Base-by-base conservation (phyloP, 78 protist genomes). In the Dictyostelium intermedium region DNA sequence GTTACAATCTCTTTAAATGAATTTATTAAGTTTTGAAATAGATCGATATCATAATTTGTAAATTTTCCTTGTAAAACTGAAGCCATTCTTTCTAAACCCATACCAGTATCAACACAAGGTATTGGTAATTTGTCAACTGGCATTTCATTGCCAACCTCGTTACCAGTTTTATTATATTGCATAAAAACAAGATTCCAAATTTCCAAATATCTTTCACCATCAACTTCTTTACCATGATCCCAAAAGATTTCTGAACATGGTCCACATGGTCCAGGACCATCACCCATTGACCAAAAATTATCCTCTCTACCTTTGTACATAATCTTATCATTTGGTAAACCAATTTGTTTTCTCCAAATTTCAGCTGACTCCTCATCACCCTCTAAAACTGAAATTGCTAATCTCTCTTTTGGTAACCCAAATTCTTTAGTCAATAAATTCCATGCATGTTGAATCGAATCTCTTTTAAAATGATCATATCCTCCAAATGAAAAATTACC, bases 111-210 rank as follows among this genome's bases (percentile, higher is more conserved):
- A 25, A 97, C 81, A 63, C 92, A 85, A 16, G 94, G 85, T 3
- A 32, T 61, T 10, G 87, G 47, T 37, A 97, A 92, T 10, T 61
- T 82, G 0, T 25, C 61, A 18, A 63, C 14, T 5, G 80, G 61
- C 23, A 23, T 56, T 2, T 82, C 37, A 78, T 83, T 35, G 8
- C 77, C 35, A n/a, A 41, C 50, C 2, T 87, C 82, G 5, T 45
- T 56, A 4, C 78, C 56, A 63, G 79, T 56, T 25, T 84, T 35
- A 25, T 32, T 23, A 41, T 86, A 86, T 23, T 92, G 87, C 97
- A 97, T 97, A 32, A 97, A 91, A 23, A 97, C 98, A 0, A 97
- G 60, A 81, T 97, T 97, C 97, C 97, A 97, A 16, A 97, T 76
- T 83, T 97, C 98, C 3, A 97, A 83, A 60, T 81, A 84, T 35